Conservation (phyloP, 148 eudicot species). For the Persicaria maculosa region DNA sequence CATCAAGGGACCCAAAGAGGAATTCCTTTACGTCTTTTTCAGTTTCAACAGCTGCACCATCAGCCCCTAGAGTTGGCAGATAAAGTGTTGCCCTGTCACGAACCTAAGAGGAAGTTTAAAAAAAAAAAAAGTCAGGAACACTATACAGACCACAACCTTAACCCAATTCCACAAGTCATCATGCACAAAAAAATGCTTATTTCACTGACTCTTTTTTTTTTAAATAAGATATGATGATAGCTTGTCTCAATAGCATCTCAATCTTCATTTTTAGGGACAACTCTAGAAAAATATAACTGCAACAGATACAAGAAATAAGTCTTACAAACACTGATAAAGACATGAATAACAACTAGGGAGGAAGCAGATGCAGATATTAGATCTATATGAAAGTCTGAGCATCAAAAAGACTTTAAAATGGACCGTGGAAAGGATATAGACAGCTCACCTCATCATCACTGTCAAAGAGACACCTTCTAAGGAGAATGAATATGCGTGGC, state of each 20-base stretch:
- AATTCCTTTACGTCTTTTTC: conserved; percentile 79
- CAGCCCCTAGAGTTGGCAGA: conserved; percentile 70
- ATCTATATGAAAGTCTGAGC: background rate
- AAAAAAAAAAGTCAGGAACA: background rate
- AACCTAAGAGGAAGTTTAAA: conserved; percentile 41
- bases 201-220: background rate
- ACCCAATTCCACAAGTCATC: conserved; percentile 1
- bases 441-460: conserved; percentile 87
- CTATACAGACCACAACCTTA: background rate
- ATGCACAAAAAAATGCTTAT: background rate
- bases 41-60: conserved; percentile 73
- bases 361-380: background rate
- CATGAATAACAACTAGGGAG: background rate
- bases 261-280: background rate
- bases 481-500: conserved; percentile 79
- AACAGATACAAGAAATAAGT: background rate
- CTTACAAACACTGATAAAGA: background rate
- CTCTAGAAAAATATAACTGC: background rate
- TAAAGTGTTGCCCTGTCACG: conserved; percentile 98
- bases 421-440: too few species aligned
- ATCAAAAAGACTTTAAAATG: background rate
- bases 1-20: conserved; percentile 83
- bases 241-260: background rate
- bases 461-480: conserved; percentile 92
- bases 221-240: background rate